These are phyloP conservation scores for Fusarium succisae DNA, from an alignment of 2,329 filamentous ascomycete species.

Conservation along the genomic window DNA sequence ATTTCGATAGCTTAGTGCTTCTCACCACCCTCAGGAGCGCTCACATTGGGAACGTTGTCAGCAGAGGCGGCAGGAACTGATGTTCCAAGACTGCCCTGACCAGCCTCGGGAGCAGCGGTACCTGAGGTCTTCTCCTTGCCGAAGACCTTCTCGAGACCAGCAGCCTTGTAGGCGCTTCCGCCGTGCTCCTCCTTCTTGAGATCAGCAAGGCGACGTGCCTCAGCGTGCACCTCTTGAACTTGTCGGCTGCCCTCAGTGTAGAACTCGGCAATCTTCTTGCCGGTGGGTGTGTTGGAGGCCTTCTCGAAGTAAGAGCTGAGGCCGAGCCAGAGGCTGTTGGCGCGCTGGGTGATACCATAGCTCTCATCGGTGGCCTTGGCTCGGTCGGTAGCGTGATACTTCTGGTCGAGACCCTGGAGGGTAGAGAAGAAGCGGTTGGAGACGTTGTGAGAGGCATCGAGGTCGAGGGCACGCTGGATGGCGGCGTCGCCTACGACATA, in stretches of 20 bases:
- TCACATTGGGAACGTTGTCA: constrained; percentile 33
- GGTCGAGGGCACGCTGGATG: constrained; percentile 83
- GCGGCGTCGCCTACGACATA: constrained; percentile 82
- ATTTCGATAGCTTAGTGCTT: constrained; percentile 24
- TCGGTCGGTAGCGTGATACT: constrained; percentile 88
- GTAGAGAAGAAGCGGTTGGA: constrained; percentile 80
- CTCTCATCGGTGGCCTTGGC: constrained; percentile 84
- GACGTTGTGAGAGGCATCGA: constrained; percentile 91
- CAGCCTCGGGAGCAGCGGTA: constrained; percentile 27
- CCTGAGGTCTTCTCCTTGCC: constrained; percentile 58
- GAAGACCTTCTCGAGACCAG: constrained; percentile 66
- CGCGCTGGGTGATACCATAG: constrained; percentile 82
- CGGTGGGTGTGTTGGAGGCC: constrained; percentile 85
- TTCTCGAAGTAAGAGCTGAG: constrained; percentile 94
- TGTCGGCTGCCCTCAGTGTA: constrained; percentile 88
- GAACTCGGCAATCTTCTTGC: constrained; percentile 87
- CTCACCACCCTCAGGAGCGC: constrained; percentile 39
- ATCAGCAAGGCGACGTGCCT: constrained; percentile 88
- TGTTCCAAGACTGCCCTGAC: constrained; percentile 23
- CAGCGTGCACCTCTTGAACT: constrained; percentile 91
- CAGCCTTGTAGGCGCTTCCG: constrained; percentile 67
- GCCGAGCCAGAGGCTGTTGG: constrained; percentile 70
- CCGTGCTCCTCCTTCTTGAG: constrained; percentile 78
- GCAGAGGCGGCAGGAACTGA: constrained; percentile 35
- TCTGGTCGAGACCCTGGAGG: constrained; percentile 80